Conservation (phyloP, 306 rosid species). For the Cicer judaicum region DNA sequence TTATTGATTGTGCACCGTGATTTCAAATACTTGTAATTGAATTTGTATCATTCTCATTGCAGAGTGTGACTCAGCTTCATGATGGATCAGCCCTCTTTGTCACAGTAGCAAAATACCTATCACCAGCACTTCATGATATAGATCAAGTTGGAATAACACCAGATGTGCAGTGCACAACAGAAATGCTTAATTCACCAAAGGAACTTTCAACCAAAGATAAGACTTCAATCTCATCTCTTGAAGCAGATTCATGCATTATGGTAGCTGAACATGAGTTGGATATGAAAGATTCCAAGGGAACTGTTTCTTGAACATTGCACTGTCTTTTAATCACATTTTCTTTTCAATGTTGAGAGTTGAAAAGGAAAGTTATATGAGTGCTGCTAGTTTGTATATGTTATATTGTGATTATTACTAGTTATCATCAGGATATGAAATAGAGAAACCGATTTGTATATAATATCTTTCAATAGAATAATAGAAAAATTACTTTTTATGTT, state of each 20-base stretch:
- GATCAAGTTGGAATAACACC: conserved; percentile 92
- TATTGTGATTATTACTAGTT: conserved; percentile 37
- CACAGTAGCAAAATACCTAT: conserved; percentile 89
- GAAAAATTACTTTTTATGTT: conserved; percentile 32
- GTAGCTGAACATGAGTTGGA: conserved; percentile 94
- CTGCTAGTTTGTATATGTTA: conserved; percentile 19
- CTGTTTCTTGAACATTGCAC: conserved; percentile 68
- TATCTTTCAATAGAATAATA: conserved; percentile 37
- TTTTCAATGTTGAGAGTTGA: conserved; percentile 47
- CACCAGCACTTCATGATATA: conserved; percentile 92
- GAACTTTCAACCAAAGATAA: conserved; percentile 54
- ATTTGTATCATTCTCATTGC: conserved; percentile 34
- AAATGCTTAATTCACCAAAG: conserved; percentile 64
- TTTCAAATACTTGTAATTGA: too few species aligned
- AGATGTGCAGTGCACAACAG: conserved; percentile 93
- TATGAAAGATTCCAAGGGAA: conserved; percentile 73
- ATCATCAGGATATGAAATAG: conserved; percentile 25
- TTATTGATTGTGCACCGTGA: too few species aligned
- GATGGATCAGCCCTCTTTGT: conserved; percentile 95
- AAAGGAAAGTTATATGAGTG: conserved; percentile 38
- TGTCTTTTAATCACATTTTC: conserved; percentile 10
- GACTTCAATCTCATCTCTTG: conserved; percentile 64
- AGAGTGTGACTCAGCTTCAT: conserved; percentile 94
- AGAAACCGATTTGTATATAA: conserved; percentile 40
- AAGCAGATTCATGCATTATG: conserved; percentile 90